Conservation (phyloP, 2,329 filamentous ascomycete species). For the Ophiostoma sp. region DNA sequence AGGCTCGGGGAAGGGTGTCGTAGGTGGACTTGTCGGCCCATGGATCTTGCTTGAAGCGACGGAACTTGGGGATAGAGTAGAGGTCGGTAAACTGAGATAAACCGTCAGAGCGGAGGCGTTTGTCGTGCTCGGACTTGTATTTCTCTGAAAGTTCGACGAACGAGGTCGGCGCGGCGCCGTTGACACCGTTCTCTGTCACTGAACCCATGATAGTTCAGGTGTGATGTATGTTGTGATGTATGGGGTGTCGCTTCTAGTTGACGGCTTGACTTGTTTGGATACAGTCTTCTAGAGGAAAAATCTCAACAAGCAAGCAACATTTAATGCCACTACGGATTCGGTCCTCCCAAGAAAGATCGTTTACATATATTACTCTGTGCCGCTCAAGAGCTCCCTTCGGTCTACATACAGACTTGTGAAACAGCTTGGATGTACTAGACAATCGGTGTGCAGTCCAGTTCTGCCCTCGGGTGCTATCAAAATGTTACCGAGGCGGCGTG, state of each 20-base stretch:
- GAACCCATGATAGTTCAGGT: neutral
- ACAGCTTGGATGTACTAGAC: neutral
- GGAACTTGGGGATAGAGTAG: neutral
- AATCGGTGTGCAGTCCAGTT: neutral
- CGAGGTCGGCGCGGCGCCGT: neutral
- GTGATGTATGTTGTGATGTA: too few relatives aligned
- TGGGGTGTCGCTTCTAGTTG: too few relatives aligned
- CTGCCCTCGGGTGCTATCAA: neutral
- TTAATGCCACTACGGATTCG: too few relatives aligned
- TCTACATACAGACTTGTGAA: neutral
- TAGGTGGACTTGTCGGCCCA: neutral
- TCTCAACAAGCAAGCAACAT: too few relatives aligned
- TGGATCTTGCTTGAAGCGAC: neutral
- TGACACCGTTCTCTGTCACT: neutral
- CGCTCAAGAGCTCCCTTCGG: neutral
- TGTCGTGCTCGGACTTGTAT: neutral
- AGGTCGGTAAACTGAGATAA: neutral
- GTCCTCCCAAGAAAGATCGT: neutral
- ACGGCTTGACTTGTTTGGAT: too few relatives aligned
- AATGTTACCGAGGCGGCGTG: neutral
- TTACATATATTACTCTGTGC: neutral
- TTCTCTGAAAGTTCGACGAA: neutral
- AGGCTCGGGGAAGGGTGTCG: neutral
- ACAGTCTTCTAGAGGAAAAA: too few relatives aligned
- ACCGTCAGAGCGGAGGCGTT: neutral